Evolutionary conservation across 352 stramenopile species (phyloP).

Genomic region (Phytopythium cucurbitacearum): DNA sequence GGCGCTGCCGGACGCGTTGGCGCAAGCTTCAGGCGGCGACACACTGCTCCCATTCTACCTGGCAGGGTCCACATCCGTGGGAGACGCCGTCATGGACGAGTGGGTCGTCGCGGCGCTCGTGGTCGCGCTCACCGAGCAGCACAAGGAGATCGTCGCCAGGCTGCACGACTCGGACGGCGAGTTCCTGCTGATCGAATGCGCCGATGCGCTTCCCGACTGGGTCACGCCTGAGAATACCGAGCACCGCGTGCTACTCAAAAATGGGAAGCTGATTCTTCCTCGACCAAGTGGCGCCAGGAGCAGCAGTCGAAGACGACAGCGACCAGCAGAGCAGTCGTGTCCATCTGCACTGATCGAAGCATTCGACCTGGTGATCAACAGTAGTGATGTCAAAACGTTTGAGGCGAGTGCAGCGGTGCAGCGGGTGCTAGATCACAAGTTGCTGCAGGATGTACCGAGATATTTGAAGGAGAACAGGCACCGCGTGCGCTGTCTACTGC

Average conservation of each 20-base stretch:
- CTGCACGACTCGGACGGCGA: conserved; percentile 58
- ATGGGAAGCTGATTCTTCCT: conserved; percentile 28
- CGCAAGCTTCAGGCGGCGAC: background rate
- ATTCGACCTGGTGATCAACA: background rate
- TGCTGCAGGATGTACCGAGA: conserved; percentile 23
- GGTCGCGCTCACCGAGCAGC: conserved; percentile 32
- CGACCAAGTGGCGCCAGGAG: conserved; percentile 1
- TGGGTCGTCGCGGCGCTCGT: conserved; percentile 55
- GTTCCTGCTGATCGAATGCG: conserved; percentile 76
- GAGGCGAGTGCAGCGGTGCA: conserved; percentile 36
- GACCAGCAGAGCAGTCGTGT: background rate
- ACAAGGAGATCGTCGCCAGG: conserved; percentile 29
- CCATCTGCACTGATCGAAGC: background rate
- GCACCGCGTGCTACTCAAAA: conserved; percentile 38
- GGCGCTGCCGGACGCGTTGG: background rate
- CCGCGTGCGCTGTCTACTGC: conserved; percentile 41
- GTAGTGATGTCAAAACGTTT: background rate
- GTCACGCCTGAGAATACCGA: conserved; percentile 52
- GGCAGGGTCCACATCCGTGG: conserved; percentile 30
- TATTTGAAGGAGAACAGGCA: conserved; percentile 54
- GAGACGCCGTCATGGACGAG: conserved; percentile 68
- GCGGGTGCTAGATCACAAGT: conserved; percentile 28
- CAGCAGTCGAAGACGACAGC: conserved; percentile 6
- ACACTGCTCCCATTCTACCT: conserved; percentile 26
- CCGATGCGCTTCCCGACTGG: conserved; percentile 63